These are phyloP conservation scores for Stentor coeruleus DNA, from an alignment of 73 alveolate genomes.

Conservation along the genomic window DNA sequence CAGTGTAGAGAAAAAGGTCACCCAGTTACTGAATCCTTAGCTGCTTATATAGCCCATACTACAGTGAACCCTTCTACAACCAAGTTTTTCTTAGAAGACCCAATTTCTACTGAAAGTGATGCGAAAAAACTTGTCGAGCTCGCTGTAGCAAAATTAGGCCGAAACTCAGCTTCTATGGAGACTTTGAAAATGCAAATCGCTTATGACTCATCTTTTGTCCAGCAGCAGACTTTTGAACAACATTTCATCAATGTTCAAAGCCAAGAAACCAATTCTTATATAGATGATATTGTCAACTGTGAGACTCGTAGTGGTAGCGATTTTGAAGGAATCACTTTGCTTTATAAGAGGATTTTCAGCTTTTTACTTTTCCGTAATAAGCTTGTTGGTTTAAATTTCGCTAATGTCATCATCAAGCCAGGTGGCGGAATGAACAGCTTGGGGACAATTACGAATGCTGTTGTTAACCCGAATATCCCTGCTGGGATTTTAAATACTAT, in stretches of 20 bases:
- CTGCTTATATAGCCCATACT: conserved; percentile 89
- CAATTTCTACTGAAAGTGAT: conserved; percentile 38
- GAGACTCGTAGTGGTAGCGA: conserved; percentile 86
- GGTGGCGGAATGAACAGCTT: conserved; percentile 10
- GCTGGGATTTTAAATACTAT: conserved; percentile 35
- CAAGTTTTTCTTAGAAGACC: not conserved
- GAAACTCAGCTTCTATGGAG: conserved; percentile 39
- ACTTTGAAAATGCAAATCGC: conserved; percentile 45
- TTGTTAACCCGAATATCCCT: not conserved
- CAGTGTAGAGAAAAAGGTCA: conserved; percentile 84
- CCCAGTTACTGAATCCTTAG: conserved; percentile 89
- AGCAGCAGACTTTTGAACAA: conserved; percentile 69
- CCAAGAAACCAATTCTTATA: conserved; percentile 76
- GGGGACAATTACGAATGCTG: not conserved
- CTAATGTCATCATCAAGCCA: conserved; percentile 9
- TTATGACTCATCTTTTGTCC: conserved; percentile 81
- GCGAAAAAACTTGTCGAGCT: conserved; percentile 72
- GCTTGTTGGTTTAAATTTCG: conserved; percentile 22
- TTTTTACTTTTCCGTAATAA: conserved; percentile 77
- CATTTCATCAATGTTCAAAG: conserved; percentile 62
- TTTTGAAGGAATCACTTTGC: conserved; percentile 83
- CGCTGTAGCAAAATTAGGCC: conserved; percentile 68
- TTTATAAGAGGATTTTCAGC: conserved; percentile 78
- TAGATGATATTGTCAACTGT: conserved; percentile 82
- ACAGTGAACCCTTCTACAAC: conserved; percentile 63